Base-by-base conservation (phyloP, 1,284 basidiomycete species). In the Sparassis latifolia region DNA sequence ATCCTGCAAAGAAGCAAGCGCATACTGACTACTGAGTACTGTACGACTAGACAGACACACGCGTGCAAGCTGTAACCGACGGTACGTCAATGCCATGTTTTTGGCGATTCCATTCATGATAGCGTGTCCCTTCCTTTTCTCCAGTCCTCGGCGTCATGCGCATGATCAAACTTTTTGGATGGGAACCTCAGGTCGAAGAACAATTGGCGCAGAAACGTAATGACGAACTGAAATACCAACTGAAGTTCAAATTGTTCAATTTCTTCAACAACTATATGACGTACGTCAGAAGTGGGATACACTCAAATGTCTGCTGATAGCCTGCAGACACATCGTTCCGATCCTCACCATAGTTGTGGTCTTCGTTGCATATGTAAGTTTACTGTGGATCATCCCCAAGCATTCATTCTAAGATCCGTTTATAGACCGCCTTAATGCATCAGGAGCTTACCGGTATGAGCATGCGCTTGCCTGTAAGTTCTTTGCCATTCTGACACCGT, bases 341-440 rank as follows among this genome's bases (percentile, higher is more conserved):
- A 68, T 85, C 3, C 55, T 82, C 37, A 82, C 80, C 10, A 89
- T 89, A 78, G 61, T 82, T 37, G 73, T 75, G 20, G 86, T 86
- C 0, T 90, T 82, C 62, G 74, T 76, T 5, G 77, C 79, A 35
- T 86, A 79, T 59, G 69, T 71, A 51, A 47, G 68, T 59, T 37
- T 6, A 12, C 35, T 37, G 7, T 27, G 29, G 20, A 20, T 20
- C 20, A 20, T 20, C 20, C 20, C 20, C 20, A 20, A 20, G 20
- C 20, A 20, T 20, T 20, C 20, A 20, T 20, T 20, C 20, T 20
- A 20, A 20, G 20, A 20, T 20, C 20, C 20, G 40, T 27, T 10
- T 33, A n/a, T 49, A 78, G 71, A 71, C 70, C 4, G 33, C 67
- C 10, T 48, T 72, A 28, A 72, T 65, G 61, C 63, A 64, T 47